These are phyloP conservation scores for Pichia sp. DNA, from an alignment of 1,139 yeast species.

Conservation along the genomic window DNA sequence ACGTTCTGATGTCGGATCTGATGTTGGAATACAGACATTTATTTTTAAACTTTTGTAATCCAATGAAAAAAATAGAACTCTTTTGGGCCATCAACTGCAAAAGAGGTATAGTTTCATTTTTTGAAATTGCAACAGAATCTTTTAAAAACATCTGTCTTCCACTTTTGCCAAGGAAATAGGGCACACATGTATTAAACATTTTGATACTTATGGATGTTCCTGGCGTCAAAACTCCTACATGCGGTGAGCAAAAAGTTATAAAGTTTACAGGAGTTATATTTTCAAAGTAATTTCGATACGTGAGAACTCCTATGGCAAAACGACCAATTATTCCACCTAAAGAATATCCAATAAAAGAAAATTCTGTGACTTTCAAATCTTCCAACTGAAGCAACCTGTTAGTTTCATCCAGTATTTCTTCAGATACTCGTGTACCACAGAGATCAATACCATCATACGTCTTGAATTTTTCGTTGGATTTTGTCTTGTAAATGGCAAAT, in stretches of 20 bases:
- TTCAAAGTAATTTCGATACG: slow-evolving; percentile 42
- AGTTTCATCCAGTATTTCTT: slow-evolving; percentile 51
- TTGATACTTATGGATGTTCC: slow-evolving; percentile 36
- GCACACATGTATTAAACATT: slow-evolving; percentile 50
- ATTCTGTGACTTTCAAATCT: slow-evolving; percentile 31
- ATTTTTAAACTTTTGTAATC: slow-evolving; percentile 42
- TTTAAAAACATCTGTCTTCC: slow-evolving; percentile 65
- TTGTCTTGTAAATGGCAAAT: slow-evolving; percentile 48
- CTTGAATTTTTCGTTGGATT: slow-evolving; percentile 55
- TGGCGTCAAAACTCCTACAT: slow-evolving; percentile 69
- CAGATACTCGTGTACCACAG: slow-evolving; percentile 69
- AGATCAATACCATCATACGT: slow-evolving; percentile 85
- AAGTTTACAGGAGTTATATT: slow-evolving; percentile 44
- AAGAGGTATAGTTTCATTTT: slow-evolving; percentile 34
- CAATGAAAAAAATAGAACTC: slow-evolving; percentile 49
- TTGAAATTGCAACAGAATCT: slow-evolving; percentile 29
- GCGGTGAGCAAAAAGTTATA: slow-evolving; percentile 75
- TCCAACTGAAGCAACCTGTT: slow-evolving; percentile 23
- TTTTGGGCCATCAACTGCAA: slow-evolving; percentile 51
- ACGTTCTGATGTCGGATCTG: slow-evolving; percentile 69
- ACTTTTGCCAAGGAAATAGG: slow-evolving; percentile 57
- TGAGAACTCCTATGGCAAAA: slow-evolving; percentile 66
- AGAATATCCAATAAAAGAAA: slow-evolving; percentile 75
- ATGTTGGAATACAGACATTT: slow-evolving; percentile 63
- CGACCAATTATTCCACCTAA: slow-evolving; percentile 75